These are phyloP conservation scores for Cordia subcordata DNA, from an alignment of 257 asterid species.

Conservation along the genomic window DNA sequence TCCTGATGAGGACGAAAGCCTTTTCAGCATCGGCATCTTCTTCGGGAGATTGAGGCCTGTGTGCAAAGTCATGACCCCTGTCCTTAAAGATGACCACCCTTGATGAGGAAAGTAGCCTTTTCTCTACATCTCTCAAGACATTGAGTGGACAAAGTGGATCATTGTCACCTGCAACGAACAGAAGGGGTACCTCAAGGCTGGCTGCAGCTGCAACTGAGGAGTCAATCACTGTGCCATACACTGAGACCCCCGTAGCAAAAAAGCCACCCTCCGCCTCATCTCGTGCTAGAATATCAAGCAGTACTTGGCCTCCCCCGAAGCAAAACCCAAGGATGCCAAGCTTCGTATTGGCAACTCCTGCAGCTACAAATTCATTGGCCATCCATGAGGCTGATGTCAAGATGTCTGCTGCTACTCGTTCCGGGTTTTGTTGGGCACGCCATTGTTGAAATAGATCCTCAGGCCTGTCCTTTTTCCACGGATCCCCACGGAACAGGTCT, in stretches of 20 bases:
- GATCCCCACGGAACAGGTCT: slow-evolving; percentile 61
- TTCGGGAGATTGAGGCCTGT: slow-evolving; percentile 63
- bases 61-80: slow-evolving; percentile 68
- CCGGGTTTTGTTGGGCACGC: slow-evolving; percentile 33
- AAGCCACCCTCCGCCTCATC: slow-evolving; percentile 39
- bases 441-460: slow-evolving; percentile 40
- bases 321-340: slow-evolving; percentile 78
- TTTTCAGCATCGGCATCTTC: slow-evolving; percentile 84
- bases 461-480: slow-evolving; percentile 62
- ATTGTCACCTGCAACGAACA: slow-evolving; percentile 54
- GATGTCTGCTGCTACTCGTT: slow-evolving; percentile 35
- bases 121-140: slow-evolving; percentile 31
- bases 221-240: slow-evolving; percentile 58
- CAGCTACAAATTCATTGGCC: slow-evolving; percentile 48
- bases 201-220: slow-evolving; percentile 35
- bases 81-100: slow-evolving; percentile 42
- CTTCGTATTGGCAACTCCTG: slow-evolving; percentile 63
- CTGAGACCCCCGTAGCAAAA: slow-evolving; percentile 64
- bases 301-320: slow-evolving; percentile 67
- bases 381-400: slow-evolving; percentile 62
- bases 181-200: slow-evolving; percentile 46
- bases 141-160: slow-evolving; percentile 53
- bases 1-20: slow-evolving; percentile 59
- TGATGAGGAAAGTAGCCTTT: slow-evolving; percentile 25
- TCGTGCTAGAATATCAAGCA: slow-evolving; percentile 59